These are phyloP conservation scores for Didymella segeticola DNA, from an alignment of 2,329 filamentous ascomycete genomes.

Conservation along the genomic window DNA sequence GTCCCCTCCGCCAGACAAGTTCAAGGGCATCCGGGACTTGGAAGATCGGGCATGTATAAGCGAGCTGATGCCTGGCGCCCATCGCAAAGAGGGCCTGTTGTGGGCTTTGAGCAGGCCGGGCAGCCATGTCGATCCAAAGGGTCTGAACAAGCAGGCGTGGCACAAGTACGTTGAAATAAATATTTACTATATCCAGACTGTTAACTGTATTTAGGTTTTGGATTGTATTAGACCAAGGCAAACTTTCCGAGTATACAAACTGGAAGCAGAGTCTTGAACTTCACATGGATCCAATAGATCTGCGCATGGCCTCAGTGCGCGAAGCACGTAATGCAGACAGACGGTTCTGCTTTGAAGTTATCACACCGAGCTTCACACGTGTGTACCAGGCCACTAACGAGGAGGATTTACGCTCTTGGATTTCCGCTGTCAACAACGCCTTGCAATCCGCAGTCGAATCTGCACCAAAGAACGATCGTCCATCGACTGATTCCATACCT, in stretches of 20 bases:
- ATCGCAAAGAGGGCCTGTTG: constrained; percentile 89
- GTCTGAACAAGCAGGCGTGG: constrained; percentile 96
- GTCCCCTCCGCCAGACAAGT: constrained; percentile 62
- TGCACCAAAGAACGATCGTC: constrained; percentile 61
- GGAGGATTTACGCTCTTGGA: constrained; percentile 98
- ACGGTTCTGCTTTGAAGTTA: constrained; percentile 97
- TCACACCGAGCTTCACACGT: constrained; percentile 93
- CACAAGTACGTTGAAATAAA: constrained; percentile 76
- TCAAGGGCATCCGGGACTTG: constrained; percentile 90
- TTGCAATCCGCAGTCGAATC: constrained; percentile 94
- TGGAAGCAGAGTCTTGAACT: constrained; percentile 98
- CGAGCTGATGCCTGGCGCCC: constrained; percentile 66
- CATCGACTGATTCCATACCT: constrained; percentile 59
- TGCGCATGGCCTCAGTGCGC: constrained; percentile 94
- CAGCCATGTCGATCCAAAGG: constrained; percentile 93
- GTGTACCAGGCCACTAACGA: constrained; percentile 98
- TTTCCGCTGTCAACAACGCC: constrained; percentile 94
- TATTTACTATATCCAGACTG: neutral
- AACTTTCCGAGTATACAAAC: constrained; percentile 96
- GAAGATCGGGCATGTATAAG: constrained; percentile 62
- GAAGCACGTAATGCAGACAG: constrained; percentile 94
- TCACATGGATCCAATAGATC: constrained; percentile 97
- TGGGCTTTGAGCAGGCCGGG: constrained; percentile 95
- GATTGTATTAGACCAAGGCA: constrained; percentile 97
- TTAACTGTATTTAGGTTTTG: constrained; percentile 74